Percentiles rank a stretch among this genome's conserved stretches.
phyloP scores from a whole-genome alignment of 2,329 filamentous ascomycete species.

The Ophiostoma quercus region DNA sequence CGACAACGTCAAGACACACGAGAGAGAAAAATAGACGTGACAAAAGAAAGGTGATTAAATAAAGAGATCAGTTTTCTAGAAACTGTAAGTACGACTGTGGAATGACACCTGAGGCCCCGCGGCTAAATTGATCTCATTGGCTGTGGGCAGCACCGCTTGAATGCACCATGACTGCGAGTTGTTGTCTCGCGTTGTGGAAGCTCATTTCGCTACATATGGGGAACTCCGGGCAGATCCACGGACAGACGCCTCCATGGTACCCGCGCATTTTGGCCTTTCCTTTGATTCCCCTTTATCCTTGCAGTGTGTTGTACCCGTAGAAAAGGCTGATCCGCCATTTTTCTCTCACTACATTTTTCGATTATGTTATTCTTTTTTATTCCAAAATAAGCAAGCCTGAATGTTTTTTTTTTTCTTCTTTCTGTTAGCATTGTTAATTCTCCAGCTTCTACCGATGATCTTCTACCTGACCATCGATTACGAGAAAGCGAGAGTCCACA shows the following conservation, averaged over 20 bases:
- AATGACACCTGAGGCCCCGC: neutral
- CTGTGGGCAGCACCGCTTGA: neutral
- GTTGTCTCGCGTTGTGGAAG: constrained; percentile 25
- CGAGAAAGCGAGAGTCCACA: neutral
- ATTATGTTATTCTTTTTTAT: neutral
- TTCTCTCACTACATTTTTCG: neutral
- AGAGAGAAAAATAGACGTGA: neutral
- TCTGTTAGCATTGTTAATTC: neutral
- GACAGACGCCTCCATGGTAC: constrained; percentile 21
- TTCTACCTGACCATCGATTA: neutral
- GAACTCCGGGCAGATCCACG: constrained; percentile 27
- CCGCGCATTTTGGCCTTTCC: neutral
- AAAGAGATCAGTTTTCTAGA: neutral
- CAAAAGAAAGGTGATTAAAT: neutral
- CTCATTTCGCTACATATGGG: constrained; percentile 30
- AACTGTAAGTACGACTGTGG: neutral
- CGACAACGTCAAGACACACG: neutral
- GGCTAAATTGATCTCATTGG: neutral
- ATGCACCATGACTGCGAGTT: constrained; percentile 6
- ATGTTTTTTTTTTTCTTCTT: too few species aligned
- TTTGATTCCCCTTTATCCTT: neutral
- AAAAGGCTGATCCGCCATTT: neutral
- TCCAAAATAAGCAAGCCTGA: neutral
- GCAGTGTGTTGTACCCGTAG: neutral
- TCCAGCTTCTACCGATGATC: neutral